phyloP scores from a whole-genome alignment of 305 asterid species.

The Solanum hybrid region DNA sequence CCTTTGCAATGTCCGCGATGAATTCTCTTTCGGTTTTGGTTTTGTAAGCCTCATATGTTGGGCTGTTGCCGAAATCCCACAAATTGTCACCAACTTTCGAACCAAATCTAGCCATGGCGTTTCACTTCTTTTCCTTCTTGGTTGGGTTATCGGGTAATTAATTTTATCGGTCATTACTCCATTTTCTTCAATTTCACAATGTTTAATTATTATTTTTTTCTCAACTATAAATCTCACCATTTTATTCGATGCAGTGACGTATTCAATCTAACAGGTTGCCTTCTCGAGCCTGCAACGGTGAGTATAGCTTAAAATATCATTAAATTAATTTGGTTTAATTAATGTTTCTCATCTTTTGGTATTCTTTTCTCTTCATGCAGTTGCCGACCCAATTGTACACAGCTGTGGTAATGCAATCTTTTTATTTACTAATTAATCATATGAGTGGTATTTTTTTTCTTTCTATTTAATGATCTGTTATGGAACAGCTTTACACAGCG shows the following conservation, averaged over 20 bases:
- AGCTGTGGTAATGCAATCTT: slow-evolving; percentile 52
- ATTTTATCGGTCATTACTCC: background rate
- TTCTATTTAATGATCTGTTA: background rate
- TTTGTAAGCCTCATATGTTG: slow-evolving; percentile 57
- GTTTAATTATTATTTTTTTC: background rate
- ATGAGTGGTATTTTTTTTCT: background rate
- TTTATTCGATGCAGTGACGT: slow-evolving; percentile 47
- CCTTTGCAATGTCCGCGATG: slow-evolving; percentile 53
- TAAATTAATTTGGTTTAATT: background rate
- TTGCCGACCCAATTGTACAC: slow-evolving; percentile 88
- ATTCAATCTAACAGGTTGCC: slow-evolving; percentile 72
- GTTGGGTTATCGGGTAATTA: slow-evolving; percentile 73
- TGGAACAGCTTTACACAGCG: slow-evolving; percentile 59
- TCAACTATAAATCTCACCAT: background rate
- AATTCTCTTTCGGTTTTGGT: slow-evolving; percentile 66
- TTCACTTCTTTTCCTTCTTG: slow-evolving; percentile 61
- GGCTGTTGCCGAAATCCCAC: slow-evolving; percentile 96
- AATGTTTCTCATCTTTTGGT: background rate
- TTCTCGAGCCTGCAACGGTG: slow-evolving; percentile 93
- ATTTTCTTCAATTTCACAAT: background rate
- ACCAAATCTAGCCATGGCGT: slow-evolving; percentile 76
- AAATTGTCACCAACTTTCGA: slow-evolving; percentile 64
- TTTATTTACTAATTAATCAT: background rate
- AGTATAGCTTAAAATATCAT: background rate
- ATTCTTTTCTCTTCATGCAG: slow-evolving; percentile 32